Evolutionary conservation across 2,329 filamentous ascomycete species (phyloP), one percentile per base, ranked within the genome.

Genomic region (Alternaria longipes): DNA sequence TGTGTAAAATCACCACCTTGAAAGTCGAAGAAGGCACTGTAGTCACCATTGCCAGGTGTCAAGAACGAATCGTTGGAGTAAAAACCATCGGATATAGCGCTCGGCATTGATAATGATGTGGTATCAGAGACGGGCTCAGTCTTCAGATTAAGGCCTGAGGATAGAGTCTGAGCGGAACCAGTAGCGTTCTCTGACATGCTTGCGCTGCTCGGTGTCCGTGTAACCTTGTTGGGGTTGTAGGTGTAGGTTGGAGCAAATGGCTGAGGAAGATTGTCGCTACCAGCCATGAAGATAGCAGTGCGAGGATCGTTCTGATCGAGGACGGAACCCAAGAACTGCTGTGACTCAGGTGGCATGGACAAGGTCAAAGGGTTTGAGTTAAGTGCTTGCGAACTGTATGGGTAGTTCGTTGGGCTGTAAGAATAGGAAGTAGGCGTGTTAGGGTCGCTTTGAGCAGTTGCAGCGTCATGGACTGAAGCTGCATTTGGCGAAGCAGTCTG

Each of bases 271-370:
- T 75, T 74, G 18, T 81, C 79, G 50, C 78, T 81, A 11, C 81
- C 81, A 26, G 75, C 74, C 81, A 84, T 85, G 59, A 85, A 77
- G 63, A 81, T 76, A 40, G 80, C 70, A 20, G 80, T 81, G 56
- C 79, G 74, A 4, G 81, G 79, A 61, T 85, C 81, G 30, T 78
- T 80, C 3, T 77, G 74, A 60, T 84, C 81, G 5, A 85, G 74
- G 0, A 76, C 74, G 3, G 79, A 76, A 16, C 82, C 84, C 6
- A 87, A 76, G 18, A 87, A 76, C 68, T 85, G 83, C 70, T 87
- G 85, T 2, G 84, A 80, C 65, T 87, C 83, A 4, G 81, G 73
- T 22, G 86, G 84, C 22, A 87, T 74, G 4, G 81, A 78, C 41
- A 82, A 81, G 2, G 82, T 83, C 55, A 87, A 78, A 9, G 84